Conservation (phyloP, 1,284 basidiomycete genomes). For the Microbotryum silenes-acaulis region DNA sequence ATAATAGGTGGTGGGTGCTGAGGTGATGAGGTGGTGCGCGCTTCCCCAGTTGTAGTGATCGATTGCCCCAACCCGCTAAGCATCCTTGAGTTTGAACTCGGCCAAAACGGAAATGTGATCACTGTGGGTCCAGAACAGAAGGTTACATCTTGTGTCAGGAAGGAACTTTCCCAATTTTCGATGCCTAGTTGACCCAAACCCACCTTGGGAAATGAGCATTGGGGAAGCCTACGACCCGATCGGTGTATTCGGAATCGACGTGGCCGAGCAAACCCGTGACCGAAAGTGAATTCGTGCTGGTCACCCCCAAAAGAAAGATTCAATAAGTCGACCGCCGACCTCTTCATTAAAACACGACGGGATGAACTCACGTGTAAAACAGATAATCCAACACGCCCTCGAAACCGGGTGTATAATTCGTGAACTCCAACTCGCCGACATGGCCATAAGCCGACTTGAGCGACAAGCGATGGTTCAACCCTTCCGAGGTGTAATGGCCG, state of each 20-base stretch:
- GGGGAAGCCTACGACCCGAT: constrained; percentile 91
- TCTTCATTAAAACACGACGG: too few species aligned
- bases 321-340: too few species aligned
- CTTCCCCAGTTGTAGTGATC: too few species aligned
- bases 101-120: constrained; percentile 45
- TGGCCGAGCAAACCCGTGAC: constrained; percentile 81
- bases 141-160: not conserved
- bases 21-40: too few species aligned
- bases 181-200: constrained; percentile 42
- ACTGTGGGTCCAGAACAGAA: constrained; percentile 10
- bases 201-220: constrained; percentile 50
- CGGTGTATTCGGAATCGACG: constrained; percentile 76
- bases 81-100: constrained; percentile 41
- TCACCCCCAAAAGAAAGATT: too few species aligned
- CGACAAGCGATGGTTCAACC: constrained; percentile 67
- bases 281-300: constrained; percentile 56
- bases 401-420: constrained; percentile 73
- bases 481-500: constrained; percentile 85
- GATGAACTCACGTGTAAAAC: constrained; percentile 59
- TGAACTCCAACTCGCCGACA: constrained; percentile 56
- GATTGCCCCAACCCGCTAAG: too few species aligned
- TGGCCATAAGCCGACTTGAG: constrained; percentile 76
- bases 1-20: too few species aligned
- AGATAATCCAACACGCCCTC: constrained; percentile 75
- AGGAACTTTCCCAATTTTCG: constrained; percentile 45